Evolutionary conservation across 2,329 filamentous ascomycete species (phyloP).

Genomic region (Paracoccidioides lutzii): DNA sequence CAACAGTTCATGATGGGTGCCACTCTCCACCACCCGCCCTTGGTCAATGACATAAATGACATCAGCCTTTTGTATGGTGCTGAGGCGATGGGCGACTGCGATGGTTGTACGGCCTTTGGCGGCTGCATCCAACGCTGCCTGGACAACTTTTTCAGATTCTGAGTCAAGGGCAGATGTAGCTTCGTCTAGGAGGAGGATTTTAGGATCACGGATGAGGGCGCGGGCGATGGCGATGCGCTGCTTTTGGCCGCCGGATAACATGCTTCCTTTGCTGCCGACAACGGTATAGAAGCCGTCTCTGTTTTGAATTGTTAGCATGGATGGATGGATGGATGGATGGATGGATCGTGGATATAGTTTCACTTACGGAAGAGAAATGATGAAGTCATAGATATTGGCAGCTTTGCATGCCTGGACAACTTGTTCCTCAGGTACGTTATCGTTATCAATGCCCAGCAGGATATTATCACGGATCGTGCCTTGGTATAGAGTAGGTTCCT

Average conservation of each 20-base stretch:
- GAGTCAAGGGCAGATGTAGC: slow-evolving; percentile 46
- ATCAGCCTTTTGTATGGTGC: slow-evolving; percentile 89
- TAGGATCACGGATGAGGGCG: slow-evolving; percentile 79
- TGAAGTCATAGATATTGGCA: slow-evolving; percentile 83
- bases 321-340: slow-evolving; percentile 10
- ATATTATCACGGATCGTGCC: slow-evolving; percentile 88
- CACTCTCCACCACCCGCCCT: slow-evolving; percentile 71
- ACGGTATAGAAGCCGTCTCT: slow-evolving; percentile 69
- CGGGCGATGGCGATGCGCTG: slow-evolving; percentile 89
- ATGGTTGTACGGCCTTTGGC: slow-evolving; percentile 81
- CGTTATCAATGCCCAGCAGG: slow-evolving; percentile 57
- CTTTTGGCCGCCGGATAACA: slow-evolving; percentile 85
- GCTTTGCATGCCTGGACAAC: slow-evolving; percentile 72
- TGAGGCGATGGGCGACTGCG: slow-evolving; percentile 81
- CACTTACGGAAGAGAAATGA: slow-evolving; percentile 60
- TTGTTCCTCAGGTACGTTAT: slow-evolving; percentile 56
- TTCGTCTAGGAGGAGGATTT: slow-evolving; percentile 72
- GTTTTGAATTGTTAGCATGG: slow-evolving; percentile 15
- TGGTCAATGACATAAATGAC: slow-evolving; percentile 94
- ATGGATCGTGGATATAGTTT: slow-evolving; percentile 1
- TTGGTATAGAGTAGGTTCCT: slow-evolving; percentile 90
- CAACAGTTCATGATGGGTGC: slow-evolving; percentile 64
- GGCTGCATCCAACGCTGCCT: slow-evolving; percentile 65
- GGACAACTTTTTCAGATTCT: slow-evolving; percentile 42
- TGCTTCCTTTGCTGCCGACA: slow-evolving; percentile 73